A percentile compares a stretch with the other conserved stretches of the same genome.
Evolutionary conservation across 148 eudicot genomes (phyloP).

Genomic region (Spergularia bocconei): DNA sequence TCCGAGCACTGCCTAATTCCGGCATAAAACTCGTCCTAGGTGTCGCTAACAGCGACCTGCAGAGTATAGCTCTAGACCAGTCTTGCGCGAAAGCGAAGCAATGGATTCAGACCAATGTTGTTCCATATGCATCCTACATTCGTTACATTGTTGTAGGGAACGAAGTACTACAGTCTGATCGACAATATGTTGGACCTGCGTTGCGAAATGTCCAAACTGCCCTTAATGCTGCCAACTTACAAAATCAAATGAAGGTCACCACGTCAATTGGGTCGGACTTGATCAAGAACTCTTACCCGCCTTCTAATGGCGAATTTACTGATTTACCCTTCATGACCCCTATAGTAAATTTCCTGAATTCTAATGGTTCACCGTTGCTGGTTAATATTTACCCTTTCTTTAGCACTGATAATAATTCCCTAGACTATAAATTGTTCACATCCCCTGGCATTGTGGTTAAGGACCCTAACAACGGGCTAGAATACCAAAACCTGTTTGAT

Average conservation of each 20-base stretch:
- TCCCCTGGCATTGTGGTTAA: constrained; percentile 1
- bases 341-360: constrained; percentile 21
- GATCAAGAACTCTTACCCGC: constrained; percentile 26
- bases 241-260: constrained; percentile 8
- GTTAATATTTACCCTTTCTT: constrained; percentile 42
- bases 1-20: constrained; percentile 28
- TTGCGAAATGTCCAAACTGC: constrained; percentile 12
- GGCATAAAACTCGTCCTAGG: constrained; percentile 27
- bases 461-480: constrained; percentile 23
- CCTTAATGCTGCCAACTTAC: not conserved
- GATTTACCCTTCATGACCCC: constrained; percentile 18
- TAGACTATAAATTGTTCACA: constrained; percentile 28
- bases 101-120: constrained; percentile 19
- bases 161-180: not conserved
- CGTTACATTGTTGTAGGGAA: constrained; percentile 21
- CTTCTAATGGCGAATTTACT: constrained; percentile 25
- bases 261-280: constrained; percentile 12
- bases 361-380: constrained; percentile 26
- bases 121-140: constrained; percentile 16
- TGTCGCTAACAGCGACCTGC: constrained; percentile 23
- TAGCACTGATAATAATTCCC: not conserved
- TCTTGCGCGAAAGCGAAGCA: constrained; percentile 7
- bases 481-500: constrained; percentile 33
- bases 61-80: constrained; percentile 21
- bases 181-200: constrained; percentile 7